A percentile compares a stretch with the other conserved stretches of the same genome.
These are phyloP conservation scores for Porodaedalea pini DNA, from an alignment of 1,284 basidiomycete genomes.

Conservation along the genomic window DNA sequence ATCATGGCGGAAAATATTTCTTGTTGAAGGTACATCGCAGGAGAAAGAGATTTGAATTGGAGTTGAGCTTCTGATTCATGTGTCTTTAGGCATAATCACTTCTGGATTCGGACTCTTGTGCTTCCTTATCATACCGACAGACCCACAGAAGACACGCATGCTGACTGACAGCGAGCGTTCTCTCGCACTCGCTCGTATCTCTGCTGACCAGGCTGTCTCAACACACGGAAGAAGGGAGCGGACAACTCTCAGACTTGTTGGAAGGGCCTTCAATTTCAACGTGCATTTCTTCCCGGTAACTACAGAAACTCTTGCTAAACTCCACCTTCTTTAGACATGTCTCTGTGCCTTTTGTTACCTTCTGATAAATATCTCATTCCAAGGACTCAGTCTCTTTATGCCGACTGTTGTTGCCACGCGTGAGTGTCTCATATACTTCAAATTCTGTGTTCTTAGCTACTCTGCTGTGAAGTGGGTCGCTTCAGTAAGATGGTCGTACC, in stretches of 20 bases:
- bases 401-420: constrained; percentile 40
- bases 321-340: constrained; percentile 26
- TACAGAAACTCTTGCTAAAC: not conserved
- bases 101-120: constrained; percentile 34
- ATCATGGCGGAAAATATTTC: constrained; percentile 42
- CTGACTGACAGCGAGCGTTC: constrained; percentile 35
- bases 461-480: constrained; percentile 11
- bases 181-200: constrained; percentile 36
- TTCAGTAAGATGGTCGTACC: constrained; percentile 15
- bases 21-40: constrained; percentile 34
- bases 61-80: not conserved
- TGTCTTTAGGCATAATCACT: constrained; percentile 36
- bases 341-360: constrained; percentile 19
- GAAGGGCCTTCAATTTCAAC: constrained; percentile 38
- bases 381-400: constrained; percentile 41
- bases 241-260: constrained; percentile 32
- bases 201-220: constrained; percentile 35
- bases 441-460: not conserved
- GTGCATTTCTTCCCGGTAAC: constrained; percentile 24
- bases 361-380: constrained; percentile 29
- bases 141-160: constrained; percentile 35
- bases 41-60: not conserved
- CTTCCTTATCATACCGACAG: constrained; percentile 36
- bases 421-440: constrained; percentile 27
- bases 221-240: constrained; percentile 34